phyloP scores from a whole-genome alignment of 768 basidiomycete genomes.

The Serendipita sp. region DNA sequence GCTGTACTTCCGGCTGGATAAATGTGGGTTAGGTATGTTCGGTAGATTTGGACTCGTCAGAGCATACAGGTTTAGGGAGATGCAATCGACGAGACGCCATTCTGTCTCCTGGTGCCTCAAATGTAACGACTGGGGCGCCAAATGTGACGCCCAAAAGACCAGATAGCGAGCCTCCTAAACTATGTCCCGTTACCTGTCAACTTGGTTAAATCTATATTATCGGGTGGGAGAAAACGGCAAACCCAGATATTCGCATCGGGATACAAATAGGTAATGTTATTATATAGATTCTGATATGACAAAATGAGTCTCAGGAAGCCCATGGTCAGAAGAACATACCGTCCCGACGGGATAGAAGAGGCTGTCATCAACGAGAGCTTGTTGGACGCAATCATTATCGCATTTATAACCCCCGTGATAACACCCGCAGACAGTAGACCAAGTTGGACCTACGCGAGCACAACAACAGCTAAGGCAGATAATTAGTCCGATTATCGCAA shows the following conservation, averaged over 20 bases:
- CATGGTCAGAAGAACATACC: constrained; percentile 27
- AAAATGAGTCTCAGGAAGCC: background rate
- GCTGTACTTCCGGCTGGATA: constrained; percentile 45
- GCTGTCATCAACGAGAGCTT: constrained; percentile 59
- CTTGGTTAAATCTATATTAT: no score
- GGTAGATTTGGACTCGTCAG: background rate
- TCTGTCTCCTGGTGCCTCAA: constrained; percentile 79
- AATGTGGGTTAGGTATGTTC: background rate
- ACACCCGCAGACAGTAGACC: constrained; percentile 86
- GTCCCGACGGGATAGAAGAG: constrained; percentile 77
- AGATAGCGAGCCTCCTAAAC: constrained; percentile 74
- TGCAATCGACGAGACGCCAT: constrained; percentile 69
- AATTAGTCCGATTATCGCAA: background rate
- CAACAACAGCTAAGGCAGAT: constrained; percentile 58
- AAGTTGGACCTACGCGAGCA: constrained; percentile 83
- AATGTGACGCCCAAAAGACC: constrained; percentile 77
- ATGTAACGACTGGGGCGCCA: constrained; percentile 80
- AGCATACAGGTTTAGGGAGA: constrained; percentile 63
- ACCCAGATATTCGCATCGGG: constrained; percentile 80
- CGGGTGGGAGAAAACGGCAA: no score
- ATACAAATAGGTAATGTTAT: constrained; percentile 82
- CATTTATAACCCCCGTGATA: constrained; percentile 60
- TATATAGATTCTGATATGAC: constrained; percentile 61
- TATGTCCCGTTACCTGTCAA: constrained; percentile 29
- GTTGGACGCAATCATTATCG: constrained; percentile 64